phyloP scores from a whole-genome alignment of 495 filamentous ascomycete species.

The Sphaerosporella brunnea region DNA sequence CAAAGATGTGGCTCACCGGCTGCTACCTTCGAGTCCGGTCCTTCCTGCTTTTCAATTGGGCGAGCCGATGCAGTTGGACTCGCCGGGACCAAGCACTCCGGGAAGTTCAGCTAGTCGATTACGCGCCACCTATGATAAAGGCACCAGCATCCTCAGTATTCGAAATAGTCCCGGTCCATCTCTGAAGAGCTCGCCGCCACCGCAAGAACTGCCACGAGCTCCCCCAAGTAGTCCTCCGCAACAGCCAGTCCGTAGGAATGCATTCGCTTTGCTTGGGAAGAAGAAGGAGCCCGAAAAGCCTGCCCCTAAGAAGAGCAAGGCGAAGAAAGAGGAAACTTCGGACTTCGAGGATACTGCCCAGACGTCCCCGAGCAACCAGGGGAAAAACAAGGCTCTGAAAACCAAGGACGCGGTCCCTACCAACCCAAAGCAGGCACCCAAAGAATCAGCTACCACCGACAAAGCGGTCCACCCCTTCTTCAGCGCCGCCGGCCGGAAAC shows the following conservation, averaged over 20 bases:
- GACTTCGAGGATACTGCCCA: neutral
- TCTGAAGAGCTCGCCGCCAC: too few relatives aligned
- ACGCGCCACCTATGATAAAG: slow-evolving; percentile 6
- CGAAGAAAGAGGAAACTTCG: slow-evolving; percentile 2
- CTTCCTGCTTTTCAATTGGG: neutral
- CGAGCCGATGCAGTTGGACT: neutral
- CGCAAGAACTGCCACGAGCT: neutral
- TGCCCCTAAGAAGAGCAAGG: neutral
- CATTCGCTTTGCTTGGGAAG: slow-evolving; percentile 24
- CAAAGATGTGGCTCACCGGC: too few relatives aligned
- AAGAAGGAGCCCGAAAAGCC: slow-evolving; percentile 9
- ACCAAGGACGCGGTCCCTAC: slow-evolving; percentile 7
- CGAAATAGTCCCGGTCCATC: neutral
- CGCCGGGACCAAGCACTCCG: neutral
- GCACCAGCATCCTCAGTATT: slow-evolving; percentile 13
- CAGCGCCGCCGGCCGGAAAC: slow-evolving; percentile 16
- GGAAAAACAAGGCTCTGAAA: too few relatives aligned
- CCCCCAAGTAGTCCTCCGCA: slow-evolving; percentile 1
- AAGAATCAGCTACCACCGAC: slow-evolving; percentile 26
- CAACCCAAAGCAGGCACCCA: slow-evolving; percentile 16
- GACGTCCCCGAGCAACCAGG: neutral
- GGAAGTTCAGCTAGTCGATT: neutral
- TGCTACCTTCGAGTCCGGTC: neutral
- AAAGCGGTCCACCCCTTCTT: slow-evolving; percentile 79
- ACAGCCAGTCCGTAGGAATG: slow-evolving; percentile 5